A percentile compares a stretch with the other conserved stretches of the same genome.
Conservation (phyloP, 2,329 filamentous ascomycete genomes). For the Exophiala viscosa region DNA sequence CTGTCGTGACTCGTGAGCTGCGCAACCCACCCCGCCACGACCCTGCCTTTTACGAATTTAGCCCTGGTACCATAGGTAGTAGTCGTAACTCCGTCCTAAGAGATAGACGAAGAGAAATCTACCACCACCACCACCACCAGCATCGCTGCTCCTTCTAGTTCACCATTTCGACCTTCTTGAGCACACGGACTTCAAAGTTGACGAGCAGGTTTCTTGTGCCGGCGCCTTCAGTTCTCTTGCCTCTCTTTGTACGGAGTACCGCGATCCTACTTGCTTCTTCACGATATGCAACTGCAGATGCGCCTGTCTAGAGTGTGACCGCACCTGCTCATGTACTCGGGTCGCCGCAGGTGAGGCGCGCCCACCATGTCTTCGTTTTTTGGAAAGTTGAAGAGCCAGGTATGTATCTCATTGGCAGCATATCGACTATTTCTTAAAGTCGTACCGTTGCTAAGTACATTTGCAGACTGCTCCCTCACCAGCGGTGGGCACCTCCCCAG, state of each 20-base stretch:
- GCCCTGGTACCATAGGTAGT: too few species aligned
- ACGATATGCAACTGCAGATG: constrained; percentile 5
- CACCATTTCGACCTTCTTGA: too few species aligned
- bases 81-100: too few species aligned
- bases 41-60: too few species aligned
- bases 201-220: too few species aligned
- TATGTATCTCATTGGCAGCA: constrained; percentile 2
- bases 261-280: not conserved
- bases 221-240: not conserved
- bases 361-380: constrained; percentile 52
- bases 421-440: not conserved
- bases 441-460: not conserved
- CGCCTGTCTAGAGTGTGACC: constrained; percentile 9
- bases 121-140: too few species aligned
- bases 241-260: not conserved
- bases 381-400: constrained; percentile 49
- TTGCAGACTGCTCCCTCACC: constrained; percentile 26
- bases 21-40: too few species aligned
- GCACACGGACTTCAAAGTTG: too few species aligned
- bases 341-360: constrained; percentile 27
- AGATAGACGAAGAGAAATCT: too few species aligned
- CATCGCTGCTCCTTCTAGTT: too few species aligned
- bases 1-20: too few species aligned
- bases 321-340: constrained; percentile 22
- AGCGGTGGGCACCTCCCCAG: constrained; percentile 30